A percentile compares a stretch with the other conserved stretches of the same genome.
Evolutionary conservation across 2,329 filamentous ascomycete genomes (phyloP).

Genomic region (Cladobotryum protrusum): DNA sequence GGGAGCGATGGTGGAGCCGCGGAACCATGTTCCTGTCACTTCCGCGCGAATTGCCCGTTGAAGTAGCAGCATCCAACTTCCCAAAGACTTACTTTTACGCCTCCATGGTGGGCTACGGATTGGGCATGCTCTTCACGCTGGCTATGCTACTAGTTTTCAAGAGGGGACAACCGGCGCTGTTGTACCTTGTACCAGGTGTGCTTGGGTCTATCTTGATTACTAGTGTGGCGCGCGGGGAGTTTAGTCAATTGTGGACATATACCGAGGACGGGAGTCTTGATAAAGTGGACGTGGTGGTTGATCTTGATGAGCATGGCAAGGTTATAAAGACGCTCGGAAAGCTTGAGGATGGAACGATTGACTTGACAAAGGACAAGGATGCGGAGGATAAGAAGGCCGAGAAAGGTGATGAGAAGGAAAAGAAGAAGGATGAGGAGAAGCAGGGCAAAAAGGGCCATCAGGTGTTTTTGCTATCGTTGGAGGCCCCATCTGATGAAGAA

Average conservation of each 20-base stretch:
- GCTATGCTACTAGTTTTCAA: conserved; percentile 69
- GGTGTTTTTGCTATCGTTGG: conserved; percentile 30
- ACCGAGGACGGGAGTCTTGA: conserved; percentile 64
- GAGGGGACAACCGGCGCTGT: conserved; percentile 80
- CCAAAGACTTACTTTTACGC: conserved; percentile 81
- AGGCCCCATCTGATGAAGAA: conserved; percentile 20
- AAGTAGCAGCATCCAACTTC: conserved; percentile 49
- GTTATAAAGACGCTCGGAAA: conserved; percentile 35
- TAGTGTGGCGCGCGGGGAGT: conserved; percentile 63
- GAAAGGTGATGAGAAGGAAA: conserved; percentile 14
- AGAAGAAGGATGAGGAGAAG: conserved; percentile 11
- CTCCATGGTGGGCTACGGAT: conserved; percentile 66
- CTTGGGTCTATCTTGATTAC: conserved; percentile 69
- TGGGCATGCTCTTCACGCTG: conserved; percentile 73
- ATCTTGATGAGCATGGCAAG: conserved; percentile 45
- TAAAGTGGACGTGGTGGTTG: conserved; percentile 48
- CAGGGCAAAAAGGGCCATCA: conserved; percentile 19
- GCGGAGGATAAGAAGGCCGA: conserved; percentile 18
- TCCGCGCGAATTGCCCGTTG: conserved; percentile 21
- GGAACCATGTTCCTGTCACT: conserved; percentile 20
- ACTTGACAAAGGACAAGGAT: conserved; percentile 27
- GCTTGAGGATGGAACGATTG: conserved; percentile 31
- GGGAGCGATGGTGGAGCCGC: conserved; percentile 72
- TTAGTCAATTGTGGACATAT: conserved; percentile 72
- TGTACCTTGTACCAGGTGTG: conserved; percentile 89